Percentiles rank a stretch among this genome's conserved stretches.
Conservation (phyloP, 257 asterid species). For the Gynochthodes officinalis region DNA sequence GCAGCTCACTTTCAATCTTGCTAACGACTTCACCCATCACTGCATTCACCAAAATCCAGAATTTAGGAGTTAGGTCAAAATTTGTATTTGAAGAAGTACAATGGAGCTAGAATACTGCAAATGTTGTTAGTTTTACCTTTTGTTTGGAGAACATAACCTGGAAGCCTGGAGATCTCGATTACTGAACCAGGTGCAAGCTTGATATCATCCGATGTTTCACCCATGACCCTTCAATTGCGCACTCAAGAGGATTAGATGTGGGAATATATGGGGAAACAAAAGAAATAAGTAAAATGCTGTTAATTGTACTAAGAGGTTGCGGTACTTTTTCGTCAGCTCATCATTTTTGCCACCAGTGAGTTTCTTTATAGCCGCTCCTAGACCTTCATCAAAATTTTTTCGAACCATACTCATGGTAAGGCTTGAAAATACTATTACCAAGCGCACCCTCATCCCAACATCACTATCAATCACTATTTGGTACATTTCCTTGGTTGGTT, state of each 20-base stretch:
- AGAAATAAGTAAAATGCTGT: not conserved
- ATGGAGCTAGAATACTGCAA: not conserved
- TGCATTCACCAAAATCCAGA: constrained; percentile 30
- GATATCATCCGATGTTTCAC: constrained; percentile 63
- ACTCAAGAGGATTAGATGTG: constrained; percentile 20
- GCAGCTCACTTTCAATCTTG: constrained; percentile 63
- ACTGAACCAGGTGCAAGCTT: constrained; percentile 64
- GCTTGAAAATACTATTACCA: constrained; percentile 60
- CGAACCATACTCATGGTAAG: constrained; percentile 76
- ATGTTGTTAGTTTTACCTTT: constrained; percentile 37
- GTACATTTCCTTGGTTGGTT: constrained; percentile 64
- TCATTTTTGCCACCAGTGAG: constrained; percentile 65
- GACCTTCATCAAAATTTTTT: constrained; percentile 61
- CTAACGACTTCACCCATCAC: constrained; percentile 59
- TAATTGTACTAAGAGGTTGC: not conserved
- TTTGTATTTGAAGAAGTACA: not conserved
- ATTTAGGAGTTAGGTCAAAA: constrained; percentile 10
- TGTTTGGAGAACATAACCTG: constrained; percentile 70
- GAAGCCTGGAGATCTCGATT: constrained; percentile 72
- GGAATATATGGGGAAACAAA: not conserved
- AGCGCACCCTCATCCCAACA: constrained; percentile 49
- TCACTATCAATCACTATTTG: constrained; percentile 61
- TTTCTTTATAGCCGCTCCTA: constrained; percentile 73
- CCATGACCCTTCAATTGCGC: constrained; percentile 56
- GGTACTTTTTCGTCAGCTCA: constrained; percentile 59